Conservation (phyloP, 2,329 filamentous ascomycete genomes). For the Ophiocordyceps polyrhachis-furcata region DNA sequence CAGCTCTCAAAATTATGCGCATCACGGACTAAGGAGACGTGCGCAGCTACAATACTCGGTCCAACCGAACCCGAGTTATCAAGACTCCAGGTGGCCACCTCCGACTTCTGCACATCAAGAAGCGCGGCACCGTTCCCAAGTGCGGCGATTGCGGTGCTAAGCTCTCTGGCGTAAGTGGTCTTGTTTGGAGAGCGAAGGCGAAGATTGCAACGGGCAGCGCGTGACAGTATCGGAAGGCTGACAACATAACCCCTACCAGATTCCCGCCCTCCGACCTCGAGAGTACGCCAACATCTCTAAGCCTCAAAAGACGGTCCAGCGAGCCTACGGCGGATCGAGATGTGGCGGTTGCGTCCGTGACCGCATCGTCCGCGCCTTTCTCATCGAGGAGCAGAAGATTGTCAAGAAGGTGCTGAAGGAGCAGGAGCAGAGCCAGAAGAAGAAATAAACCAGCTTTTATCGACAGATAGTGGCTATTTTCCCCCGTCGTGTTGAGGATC, state of each 20-base stretch:
- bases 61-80: conserved; percentile 89
- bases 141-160: conserved; percentile 98
- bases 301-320: conserved; percentile 98
- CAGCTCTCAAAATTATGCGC: background rate
- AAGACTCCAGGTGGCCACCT: conserved; percentile 95
- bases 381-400: conserved; percentile 99
- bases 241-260: conserved; percentile 25
- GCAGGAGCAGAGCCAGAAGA: conserved; percentile 58
- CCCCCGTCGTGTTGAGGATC: conserved; percentile 14
- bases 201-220: background rate
- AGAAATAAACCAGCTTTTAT: conserved; percentile 39
- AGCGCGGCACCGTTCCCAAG: conserved; percentile 95
- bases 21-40: conserved; percentile 8
- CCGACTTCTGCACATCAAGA: conserved; percentile 98
- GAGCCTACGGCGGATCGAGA: conserved; percentile 94
- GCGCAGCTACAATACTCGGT: conserved; percentile 86
- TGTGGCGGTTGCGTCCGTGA: conserved; percentile 98
- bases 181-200: conserved; percentile 2
- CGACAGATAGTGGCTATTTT: conserved; percentile 11
- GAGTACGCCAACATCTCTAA: conserved; percentile 95
- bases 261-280: conserved; percentile 92
- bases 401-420: conserved; percentile 99
- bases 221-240: conserved; percentile 1
- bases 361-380: conserved; percentile 91
- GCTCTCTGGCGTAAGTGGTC: conserved; percentile 79